Evolutionary conservation across 345 rosid genomes (phyloP).

Genomic region (Geranium brycei): DNA sequence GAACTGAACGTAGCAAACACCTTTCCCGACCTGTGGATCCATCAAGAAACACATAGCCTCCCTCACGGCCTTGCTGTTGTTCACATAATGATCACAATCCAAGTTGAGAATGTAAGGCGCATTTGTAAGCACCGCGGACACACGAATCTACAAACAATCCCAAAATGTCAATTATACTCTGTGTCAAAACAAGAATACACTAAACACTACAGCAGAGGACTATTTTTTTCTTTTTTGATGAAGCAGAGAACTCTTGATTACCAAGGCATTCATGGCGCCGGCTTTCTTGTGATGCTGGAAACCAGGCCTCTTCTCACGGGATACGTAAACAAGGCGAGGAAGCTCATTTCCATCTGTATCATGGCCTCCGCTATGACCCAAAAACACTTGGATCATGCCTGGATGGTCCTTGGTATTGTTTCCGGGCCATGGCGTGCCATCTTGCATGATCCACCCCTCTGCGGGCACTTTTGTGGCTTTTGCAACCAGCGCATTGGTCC

Average conservation of each 20-base stretch:
- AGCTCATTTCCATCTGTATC: constrained; percentile 77
- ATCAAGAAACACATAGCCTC: constrained; percentile 94
- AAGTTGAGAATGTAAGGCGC: constrained; percentile 87
- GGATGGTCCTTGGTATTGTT: constrained; percentile 97
- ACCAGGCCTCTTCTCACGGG: constrained; percentile 85
- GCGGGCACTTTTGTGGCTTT: constrained; percentile 69
- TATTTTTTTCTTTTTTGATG: too few species aligned
- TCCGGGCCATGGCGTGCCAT: constrained; percentile 99
- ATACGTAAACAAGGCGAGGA: constrained; percentile 68
- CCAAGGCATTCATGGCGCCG: constrained; percentile 97
- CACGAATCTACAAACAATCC: constrained; percentile 47
- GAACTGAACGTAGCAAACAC: constrained; percentile 84
- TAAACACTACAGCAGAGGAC: too few species aligned
- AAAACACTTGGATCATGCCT: constrained; percentile 91
- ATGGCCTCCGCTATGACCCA: constrained; percentile 80
- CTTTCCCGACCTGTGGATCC: constrained; percentile 77
- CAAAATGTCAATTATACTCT: not conserved
- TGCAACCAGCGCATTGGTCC: constrained; percentile 79
- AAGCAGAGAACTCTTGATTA: constrained; percentile 9
- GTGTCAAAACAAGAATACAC: too few species aligned
- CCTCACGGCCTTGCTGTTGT: constrained; percentile 75
- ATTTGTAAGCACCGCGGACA: constrained; percentile 75
- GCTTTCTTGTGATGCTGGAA: constrained; percentile 91
- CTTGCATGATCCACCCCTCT: constrained; percentile 96
- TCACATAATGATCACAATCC: constrained; percentile 82